Conservation (phyloP, 2,329 filamentous ascomycete species). For the Beauveria australis region DNA sequence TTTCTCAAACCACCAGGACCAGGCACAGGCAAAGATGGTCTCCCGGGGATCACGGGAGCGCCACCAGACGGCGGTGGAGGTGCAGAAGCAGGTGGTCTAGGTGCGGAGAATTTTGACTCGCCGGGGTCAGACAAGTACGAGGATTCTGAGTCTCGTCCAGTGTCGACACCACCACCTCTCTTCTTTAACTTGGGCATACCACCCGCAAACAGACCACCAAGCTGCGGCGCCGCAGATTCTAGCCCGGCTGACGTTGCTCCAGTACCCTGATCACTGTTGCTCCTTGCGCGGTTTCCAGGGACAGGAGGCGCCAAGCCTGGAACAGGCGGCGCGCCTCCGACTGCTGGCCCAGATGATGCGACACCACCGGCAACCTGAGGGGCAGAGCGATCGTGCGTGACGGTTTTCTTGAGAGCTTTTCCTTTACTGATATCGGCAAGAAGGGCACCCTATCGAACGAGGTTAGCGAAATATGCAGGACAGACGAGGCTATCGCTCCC, state of each 20-base stretch:
- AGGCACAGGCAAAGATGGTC: conserved; percentile 41
- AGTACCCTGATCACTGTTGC: conserved; percentile 69
- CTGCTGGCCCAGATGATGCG: conserved; percentile 44
- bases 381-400: conserved; percentile 87
- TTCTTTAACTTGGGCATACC: conserved; percentile 95
- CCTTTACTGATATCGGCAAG: conserved; percentile 85
- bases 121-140: conserved; percentile 76
- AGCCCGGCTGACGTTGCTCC: conserved; percentile 30
- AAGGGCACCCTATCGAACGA: conserved; percentile 61
- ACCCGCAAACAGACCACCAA: conserved; percentile 82
- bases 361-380: conserved; percentile 46
- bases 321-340: conserved; percentile 75
- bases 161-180: conserved; percentile 70
- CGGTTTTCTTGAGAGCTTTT: conserved; percentile 68
- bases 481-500: background rate
- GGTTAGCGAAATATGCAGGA: background rate
- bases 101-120: conserved; percentile 22
- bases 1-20: conserved; percentile 47
- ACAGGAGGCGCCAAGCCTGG: conserved; percentile 67
- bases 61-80: conserved; percentile 50
- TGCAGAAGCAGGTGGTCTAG: conserved; percentile 43
- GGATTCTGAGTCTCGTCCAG: conserved; percentile 49
- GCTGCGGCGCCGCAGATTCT: conserved; percentile 60
- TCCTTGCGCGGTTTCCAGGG: conserved; percentile 63
- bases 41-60: conserved; percentile 51